Evolutionary conservation across 768 basidiomycete species (phyloP), one percentile per base, ranked within the genome.

Genomic region (Suillus brevipes): DNA sequence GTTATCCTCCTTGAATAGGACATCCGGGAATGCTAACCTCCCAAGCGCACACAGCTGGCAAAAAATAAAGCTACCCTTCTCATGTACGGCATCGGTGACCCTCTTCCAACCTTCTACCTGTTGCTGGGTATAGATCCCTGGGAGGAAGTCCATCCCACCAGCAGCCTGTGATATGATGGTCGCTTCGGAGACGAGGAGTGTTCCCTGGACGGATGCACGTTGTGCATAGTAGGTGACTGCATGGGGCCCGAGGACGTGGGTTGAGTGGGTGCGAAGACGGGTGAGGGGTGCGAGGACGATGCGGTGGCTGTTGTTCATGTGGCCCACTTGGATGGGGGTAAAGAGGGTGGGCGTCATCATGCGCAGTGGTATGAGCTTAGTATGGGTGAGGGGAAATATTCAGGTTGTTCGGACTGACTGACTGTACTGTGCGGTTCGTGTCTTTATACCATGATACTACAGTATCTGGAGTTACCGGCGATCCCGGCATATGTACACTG

Each of bases 51-150:
- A 85, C 0, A 84, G 73, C 68, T 87, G 85, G 10, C 77, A 43
- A 70, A 75, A 81, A 61, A 85, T 80, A 67, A 72, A 76, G 0
- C 76, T 79, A 0, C 78, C 79, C 47, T 82, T 78, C 8, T 74
- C 75, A 70, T 85, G 85, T 0, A 84, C 81, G 7, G 75, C 74
- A 23, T 81, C 78, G 40, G 74, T 77, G 23, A 84, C 68, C 77
- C 80, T 68, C 69, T 83, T 86, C 89, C 88, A 90, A 0, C 75
- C 83, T 0, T 63, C 68, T 38, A 87, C 78, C 65, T 88, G 87
- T 20, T 81, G 82, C 6, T 75, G 70, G 9, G 69, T 79, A 77
- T 79, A 86, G 42, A 87, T 81, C 0, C 87, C 85, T 0, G 86
- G 85, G 3, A 79, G 76, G 65, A 79, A 68, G 13, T 69, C 58